These are phyloP conservation scores for Actinomucor elegans DNA, from an alignment of 371 early-diverging fungal genomes.

Conservation along the genomic window DNA sequence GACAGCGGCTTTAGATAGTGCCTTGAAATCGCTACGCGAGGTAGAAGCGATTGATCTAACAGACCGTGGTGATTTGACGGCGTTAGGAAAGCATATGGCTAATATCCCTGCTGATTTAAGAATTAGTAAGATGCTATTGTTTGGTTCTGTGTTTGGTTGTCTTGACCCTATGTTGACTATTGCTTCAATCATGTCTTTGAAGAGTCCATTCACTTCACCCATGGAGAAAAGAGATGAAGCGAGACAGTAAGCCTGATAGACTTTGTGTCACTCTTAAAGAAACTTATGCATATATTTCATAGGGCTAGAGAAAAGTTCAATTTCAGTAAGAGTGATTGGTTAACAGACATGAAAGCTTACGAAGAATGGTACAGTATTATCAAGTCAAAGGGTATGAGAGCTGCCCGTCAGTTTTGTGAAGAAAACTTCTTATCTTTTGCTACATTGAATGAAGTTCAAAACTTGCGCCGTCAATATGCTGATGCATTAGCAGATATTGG, in stretches of 20 bases:
- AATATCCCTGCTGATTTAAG: constrained; percentile 88
- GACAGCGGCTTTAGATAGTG: constrained; percentile 56
- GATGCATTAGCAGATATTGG: constrained; percentile 67
- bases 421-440: constrained; percentile 65
- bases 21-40: constrained; percentile 56
- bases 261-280: not conserved
- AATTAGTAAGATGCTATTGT: constrained; percentile 86
- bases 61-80: constrained; percentile 66
- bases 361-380: constrained; percentile 58
- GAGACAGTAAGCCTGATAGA: constrained; percentile 23
- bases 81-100: constrained; percentile 88
- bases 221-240: constrained; percentile 70
- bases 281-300: not conserved
- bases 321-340: constrained; percentile 64
- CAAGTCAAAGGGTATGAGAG: constrained; percentile 31
- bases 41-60: constrained; percentile 59
- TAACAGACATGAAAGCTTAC: constrained; percentile 69
- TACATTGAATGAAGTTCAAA: constrained; percentile 48
- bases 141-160: constrained; percentile 79
- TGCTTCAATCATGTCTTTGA: constrained; percentile 76
- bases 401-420: constrained; percentile 37
- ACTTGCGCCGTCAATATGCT: constrained; percentile 55
- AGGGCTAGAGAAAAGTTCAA: constrained; percentile 58
- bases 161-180: constrained; percentile 81
- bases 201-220: constrained; percentile 69